Conservation (phyloP, 441 rosid genomes). For the Macaranga tanarius region DNA sequence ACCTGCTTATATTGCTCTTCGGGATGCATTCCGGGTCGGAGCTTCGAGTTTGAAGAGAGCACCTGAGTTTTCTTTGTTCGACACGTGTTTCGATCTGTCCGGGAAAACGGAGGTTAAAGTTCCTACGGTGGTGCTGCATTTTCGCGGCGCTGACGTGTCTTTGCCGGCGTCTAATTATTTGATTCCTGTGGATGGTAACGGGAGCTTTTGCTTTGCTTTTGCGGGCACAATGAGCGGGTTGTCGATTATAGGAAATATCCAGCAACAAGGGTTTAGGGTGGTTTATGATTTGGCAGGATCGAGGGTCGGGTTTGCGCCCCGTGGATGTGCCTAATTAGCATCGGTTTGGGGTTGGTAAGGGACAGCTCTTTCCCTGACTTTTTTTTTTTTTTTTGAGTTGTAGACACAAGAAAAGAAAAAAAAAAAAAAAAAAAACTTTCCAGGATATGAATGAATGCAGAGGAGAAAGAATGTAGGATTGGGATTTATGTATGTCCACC, state of each 20-base stretch:
- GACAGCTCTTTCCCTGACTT: background rate
- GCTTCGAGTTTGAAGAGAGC: slow-evolving; percentile 58
- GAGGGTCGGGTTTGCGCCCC: slow-evolving; percentile 74
- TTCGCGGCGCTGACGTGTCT: slow-evolving; percentile 74
- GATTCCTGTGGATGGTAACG: slow-evolving; percentile 70
- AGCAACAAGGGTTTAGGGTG: slow-evolving; percentile 91
- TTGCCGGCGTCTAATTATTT: slow-evolving; percentile 82
- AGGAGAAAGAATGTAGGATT: slow-evolving; percentile 16
- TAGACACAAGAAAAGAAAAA: background rate
- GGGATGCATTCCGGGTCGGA: slow-evolving; percentile 63
- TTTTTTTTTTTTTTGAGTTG: background rate
- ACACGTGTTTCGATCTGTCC: slow-evolving; percentile 78
- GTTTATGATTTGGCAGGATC: slow-evolving; percentile 69
- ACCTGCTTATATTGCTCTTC: slow-evolving; percentile 66
- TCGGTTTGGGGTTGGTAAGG: background rate
- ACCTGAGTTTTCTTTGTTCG: slow-evolving; percentile 76
- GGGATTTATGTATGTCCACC: background rate
- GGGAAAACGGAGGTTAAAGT: slow-evolving; percentile 84
- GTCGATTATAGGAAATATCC: slow-evolving; percentile 85
- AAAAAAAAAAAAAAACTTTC: slow-evolving; percentile 1
- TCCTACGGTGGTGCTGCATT: slow-evolving; percentile 87
- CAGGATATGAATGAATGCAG: background rate
- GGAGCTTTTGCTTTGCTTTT: slow-evolving; percentile 85
- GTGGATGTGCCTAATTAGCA: slow-evolving; percentile 56
- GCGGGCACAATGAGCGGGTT: slow-evolving; percentile 79